Percentiles rank a stretch among this genome's conserved stretches.
phyloP scores from a whole-genome alignment of 2,329 filamentous ascomycete genomes.

The Penicillium verrucosum region DNA sequence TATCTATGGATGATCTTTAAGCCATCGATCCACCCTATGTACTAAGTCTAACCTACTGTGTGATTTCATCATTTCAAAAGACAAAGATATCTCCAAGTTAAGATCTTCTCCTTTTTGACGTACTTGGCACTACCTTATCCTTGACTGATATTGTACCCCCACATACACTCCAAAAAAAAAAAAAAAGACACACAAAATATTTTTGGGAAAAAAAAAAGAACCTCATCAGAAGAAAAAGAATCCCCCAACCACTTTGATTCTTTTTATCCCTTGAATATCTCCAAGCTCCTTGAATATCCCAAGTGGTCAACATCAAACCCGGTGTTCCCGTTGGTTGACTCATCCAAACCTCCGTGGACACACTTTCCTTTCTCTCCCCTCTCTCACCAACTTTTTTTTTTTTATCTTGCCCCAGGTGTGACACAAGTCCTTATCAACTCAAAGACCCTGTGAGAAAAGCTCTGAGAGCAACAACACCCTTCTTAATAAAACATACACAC shows the following conservation, averaged over 20 bases:
- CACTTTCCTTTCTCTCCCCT: conserved; percentile 15
- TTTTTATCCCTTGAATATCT: not conserved
- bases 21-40: conserved; percentile 8
- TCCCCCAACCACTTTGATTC: not conserved
- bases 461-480: conserved; percentile 3
- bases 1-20: conserved; percentile 2
- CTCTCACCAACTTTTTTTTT: conserved; percentile 7
- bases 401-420: not conserved
- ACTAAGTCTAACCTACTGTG: not conserved
- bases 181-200: not conserved
- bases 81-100: not conserved
- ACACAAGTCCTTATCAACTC: not conserved
- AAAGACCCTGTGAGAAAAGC: not conserved
- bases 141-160: not conserved
- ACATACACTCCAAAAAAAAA: not conserved
- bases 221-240: not conserved
- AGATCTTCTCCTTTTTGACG: not conserved
- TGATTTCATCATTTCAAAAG: conserved; percentile 6
- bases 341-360: conserved; percentile 18
- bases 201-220: not conserved
- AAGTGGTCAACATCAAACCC: conserved; percentile 5
- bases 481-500: not conserved
- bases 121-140: not conserved
- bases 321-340: conserved; percentile 17
- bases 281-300: not conserved